Conservation (phyloP, 2,329 filamentous ascomycete genomes). For the Dryadomyces quercus-mongolicae region DNA sequence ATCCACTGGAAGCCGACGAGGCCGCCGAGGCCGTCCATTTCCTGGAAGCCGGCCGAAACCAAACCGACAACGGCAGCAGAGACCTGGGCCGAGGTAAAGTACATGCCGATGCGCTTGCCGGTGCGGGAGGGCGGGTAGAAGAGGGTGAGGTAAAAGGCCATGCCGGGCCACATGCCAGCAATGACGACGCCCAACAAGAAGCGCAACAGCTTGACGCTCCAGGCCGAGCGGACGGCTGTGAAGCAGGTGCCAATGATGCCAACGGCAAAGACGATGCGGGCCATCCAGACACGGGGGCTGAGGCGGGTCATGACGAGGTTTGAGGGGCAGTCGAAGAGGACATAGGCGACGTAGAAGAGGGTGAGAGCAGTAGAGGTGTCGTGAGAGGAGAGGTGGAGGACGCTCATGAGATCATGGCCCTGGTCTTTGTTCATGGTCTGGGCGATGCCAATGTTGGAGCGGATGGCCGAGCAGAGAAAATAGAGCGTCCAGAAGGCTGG, state of each 20-base stretch:
- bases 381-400: conserved; percentile 56
- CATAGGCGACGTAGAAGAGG: conserved; percentile 86
- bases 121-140: conserved; percentile 84
- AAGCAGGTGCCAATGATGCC: conserved; percentile 76
- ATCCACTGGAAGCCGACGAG: conserved; percentile 83
- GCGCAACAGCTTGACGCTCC: conserved; percentile 80
- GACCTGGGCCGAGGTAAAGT: conserved; percentile 76
- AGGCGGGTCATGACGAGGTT: conserved; percentile 81
- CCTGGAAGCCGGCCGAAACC: conserved; percentile 81
- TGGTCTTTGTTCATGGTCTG: conserved; percentile 75
- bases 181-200: conserved; percentile 79
- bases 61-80: conserved; percentile 82
- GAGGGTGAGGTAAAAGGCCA: conserved; percentile 83
- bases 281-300: conserved; percentile 84
- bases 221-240: conserved; percentile 66
- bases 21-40: conserved; percentile 70
- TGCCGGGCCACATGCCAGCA: conserved; percentile 90
- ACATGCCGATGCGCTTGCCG: conserved; percentile 78
- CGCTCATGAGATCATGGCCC: conserved; percentile 62
- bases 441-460: conserved; percentile 84
- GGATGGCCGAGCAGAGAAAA: conserved; percentile 84
- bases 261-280: conserved; percentile 77
- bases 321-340: conserved; percentile 78
- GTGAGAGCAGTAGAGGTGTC: conserved; percentile 77
- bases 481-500: conserved; percentile 79